Conservation (phyloP, 495 filamentous ascomycete genomes). For the Cercophora samala region DNA sequence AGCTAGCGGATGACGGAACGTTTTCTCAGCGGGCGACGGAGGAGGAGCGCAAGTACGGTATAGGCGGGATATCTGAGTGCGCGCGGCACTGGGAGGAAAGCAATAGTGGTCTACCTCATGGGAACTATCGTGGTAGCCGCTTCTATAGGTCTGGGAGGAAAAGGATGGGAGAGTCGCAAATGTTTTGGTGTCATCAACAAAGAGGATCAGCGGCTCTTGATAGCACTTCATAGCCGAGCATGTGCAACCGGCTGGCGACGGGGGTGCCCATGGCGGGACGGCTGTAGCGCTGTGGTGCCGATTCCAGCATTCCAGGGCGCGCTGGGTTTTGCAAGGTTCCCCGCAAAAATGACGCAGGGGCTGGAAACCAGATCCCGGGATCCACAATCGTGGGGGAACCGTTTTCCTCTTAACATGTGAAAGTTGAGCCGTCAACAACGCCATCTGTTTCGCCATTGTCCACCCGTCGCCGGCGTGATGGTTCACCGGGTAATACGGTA, state of each 20-base stretch:
- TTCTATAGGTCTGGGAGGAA: background rate
- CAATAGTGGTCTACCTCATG: slow-evolving; percentile 19
- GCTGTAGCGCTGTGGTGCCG: background rate
- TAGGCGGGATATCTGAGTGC: background rate
- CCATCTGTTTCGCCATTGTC: background rate
- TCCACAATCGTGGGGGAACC: background rate
- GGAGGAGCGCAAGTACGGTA: background rate
- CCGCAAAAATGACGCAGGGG: slow-evolving; percentile 18
- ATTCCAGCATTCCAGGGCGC: background rate
- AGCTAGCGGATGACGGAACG: background rate
- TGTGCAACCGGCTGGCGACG: background rate
- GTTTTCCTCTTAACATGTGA: slow-evolving; percentile 8
- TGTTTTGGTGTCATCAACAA: slow-evolving; percentile 2
- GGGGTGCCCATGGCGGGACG: background rate
- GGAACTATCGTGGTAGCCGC: background rate
- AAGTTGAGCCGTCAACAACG: slow-evolving; percentile 1
- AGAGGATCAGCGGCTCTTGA: background rate
- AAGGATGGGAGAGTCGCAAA: background rate
- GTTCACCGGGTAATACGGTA: background rate
- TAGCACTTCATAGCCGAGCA: background rate
- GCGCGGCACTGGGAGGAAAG: background rate
- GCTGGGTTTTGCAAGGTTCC: slow-evolving; percentile 1
- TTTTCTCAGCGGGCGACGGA: background rate
- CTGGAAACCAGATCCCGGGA: background rate
- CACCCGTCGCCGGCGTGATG: background rate